Evolutionary conservation across 208 protist species (phyloP).

Genomic region (Naegleria fowleri): DNA sequence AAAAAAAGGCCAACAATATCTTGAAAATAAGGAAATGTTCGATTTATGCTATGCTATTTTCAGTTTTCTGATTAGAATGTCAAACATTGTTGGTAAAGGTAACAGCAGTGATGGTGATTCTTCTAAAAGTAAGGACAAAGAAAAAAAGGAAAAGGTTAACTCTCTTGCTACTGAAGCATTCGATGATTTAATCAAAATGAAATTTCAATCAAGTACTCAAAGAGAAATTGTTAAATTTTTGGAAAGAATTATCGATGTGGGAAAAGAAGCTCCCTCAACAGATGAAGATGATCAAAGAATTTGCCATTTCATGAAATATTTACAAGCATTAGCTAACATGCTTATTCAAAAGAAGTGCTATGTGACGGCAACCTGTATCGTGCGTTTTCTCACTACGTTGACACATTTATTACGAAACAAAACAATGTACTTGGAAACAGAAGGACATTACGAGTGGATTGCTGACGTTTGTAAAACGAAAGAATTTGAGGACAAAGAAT

Average conservation of each 20-base stretch:
- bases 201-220: neutral
- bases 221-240: neutral
- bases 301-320: neutral
- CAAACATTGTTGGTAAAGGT: neutral
- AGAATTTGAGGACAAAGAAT: neutral
- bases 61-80: neutral
- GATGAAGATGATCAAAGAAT: neutral
- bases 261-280: neutral
- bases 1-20: neutral
- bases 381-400: neutral
- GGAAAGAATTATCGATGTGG: neutral
- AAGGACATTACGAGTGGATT: neutral
- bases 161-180: neutral
- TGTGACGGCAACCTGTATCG: neutral
- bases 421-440: neutral
- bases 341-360: neutral
- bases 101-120: neutral
- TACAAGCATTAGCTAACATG: neutral
- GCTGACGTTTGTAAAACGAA: neutral
- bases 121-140: neutral
- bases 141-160: neutral
- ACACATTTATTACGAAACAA: neutral
- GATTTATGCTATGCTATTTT: neutral
- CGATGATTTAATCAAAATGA: neutral
- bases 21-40: neutral